These are phyloP conservation scores for Solanum appendiculatum DNA, from an alignment of 257 asterid genomes.

Conservation along the genomic window DNA sequence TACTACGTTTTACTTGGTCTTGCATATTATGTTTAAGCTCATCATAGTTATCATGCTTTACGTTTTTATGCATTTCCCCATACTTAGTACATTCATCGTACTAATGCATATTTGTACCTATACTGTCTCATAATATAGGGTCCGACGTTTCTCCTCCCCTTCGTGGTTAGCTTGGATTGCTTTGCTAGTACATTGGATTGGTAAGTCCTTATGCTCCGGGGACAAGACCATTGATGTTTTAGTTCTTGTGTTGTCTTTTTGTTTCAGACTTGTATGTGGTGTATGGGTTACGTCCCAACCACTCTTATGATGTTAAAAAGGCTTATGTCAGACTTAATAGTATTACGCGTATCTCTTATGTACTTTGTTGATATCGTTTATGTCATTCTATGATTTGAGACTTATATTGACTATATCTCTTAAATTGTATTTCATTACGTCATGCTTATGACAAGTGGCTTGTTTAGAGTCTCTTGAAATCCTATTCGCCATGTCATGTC, in stretches of 20 bases:
- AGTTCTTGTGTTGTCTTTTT: neutral
- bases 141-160: accelerated
- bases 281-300: neutral
- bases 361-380: neutral
- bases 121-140: neutral
- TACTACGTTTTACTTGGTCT: neutral
- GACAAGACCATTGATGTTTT: neutral
- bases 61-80: no score
- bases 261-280: neutral
- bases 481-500: neutral
- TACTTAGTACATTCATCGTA: neutral
- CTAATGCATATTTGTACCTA: no score
- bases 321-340: neutral
- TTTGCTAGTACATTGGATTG: neutral
- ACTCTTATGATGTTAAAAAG: neutral
- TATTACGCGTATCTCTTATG: neutral
- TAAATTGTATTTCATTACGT: no score
- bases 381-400: neutral
- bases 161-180: neutral
- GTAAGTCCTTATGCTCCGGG: neutral
- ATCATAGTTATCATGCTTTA: no score
- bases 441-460: neutral
- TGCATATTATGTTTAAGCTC: neutral
- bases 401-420: neutral
- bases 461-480: no score